Evolutionary conservation across 2,329 filamentous ascomycete species (phyloP).

Genomic region (Talaromyces islandicus): DNA sequence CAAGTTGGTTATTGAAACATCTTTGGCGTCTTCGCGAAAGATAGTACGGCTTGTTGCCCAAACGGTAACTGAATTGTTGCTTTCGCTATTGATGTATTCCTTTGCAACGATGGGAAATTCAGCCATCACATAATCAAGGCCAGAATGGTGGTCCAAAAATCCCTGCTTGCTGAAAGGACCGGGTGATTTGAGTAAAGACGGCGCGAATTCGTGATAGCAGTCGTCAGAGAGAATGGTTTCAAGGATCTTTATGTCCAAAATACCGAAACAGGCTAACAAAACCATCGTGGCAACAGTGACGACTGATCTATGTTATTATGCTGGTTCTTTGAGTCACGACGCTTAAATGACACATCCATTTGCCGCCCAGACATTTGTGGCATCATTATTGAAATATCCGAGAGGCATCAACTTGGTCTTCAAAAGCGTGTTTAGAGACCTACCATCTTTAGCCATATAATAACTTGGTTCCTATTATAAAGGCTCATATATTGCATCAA

Average conservation of each 20-base stretch:
- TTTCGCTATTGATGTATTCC: constrained; percentile 11
- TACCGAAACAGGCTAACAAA: not conserved
- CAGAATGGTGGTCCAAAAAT: constrained; percentile 8
- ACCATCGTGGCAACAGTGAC: not conserved
- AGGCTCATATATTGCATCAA: not conserved
- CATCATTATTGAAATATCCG: too few relatives aligned
- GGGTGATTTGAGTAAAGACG: not conserved
- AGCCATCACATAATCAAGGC: constrained; percentile 7
- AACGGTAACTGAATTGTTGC: constrained; percentile 18
- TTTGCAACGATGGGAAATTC: constrained; percentile 13
- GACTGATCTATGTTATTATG: too few relatives aligned
- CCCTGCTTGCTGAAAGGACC: constrained; percentile 7
- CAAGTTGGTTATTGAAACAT: constrained; percentile 18
- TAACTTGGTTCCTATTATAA: not conserved
- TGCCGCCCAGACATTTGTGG: too few relatives aligned
- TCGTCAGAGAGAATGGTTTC: not conserved
- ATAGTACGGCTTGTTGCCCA: constrained; percentile 21
- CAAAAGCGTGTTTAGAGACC: too few relatives aligned
- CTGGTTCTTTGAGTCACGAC: too few relatives aligned
- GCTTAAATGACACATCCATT: not conserved
- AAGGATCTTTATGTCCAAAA: not conserved
- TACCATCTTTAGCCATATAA: not conserved
- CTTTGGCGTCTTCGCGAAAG: constrained; percentile 22
- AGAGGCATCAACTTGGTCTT: too few relatives aligned
- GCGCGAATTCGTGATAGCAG: not conserved